Base-by-base conservation (phyloP, 2,329 filamentous ascomycete species). In the Aphanocladium album region DNA sequence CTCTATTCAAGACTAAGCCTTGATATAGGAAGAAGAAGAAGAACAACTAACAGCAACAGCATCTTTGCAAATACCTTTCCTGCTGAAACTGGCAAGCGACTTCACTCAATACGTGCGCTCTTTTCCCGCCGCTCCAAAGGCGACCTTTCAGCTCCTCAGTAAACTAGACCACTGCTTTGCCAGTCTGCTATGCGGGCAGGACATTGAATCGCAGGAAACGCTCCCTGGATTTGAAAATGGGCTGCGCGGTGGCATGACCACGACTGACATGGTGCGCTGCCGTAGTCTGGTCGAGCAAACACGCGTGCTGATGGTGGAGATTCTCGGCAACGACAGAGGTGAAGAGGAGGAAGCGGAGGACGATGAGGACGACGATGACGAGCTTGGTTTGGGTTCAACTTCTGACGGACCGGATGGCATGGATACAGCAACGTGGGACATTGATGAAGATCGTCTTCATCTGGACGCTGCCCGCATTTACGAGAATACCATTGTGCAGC, bases 111-210 rank as follows among this genome's bases (percentile, higher is more conserved):
- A 89, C 71, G 80, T 96, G 3, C 78, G 85, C 4, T 83, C 86
- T 9, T 96, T 96, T 71, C 82, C 86, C 0, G 72, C 74, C 5
- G 68, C 73, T 2, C 86, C 89, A 0, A 79, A 78, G n/a, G 75
- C 85, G 1, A 89, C 89, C 0, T 92, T 97, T 68, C 74, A 79
- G 0, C 71, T 93, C 0, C 77, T 96, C 3, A 80, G 81, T 51
- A 97, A 96, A 73, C 78, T 97, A 21, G 93, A 97, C 69, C 84
- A 88, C 67, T 90, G 90, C 43, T 96, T 97, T 70, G 84, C 89
- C 1, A 90, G 88, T 61, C 77, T 97, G 11, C 71, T 96, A 1
- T 76, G 80, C 25, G 89, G 89, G 3, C 76, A 82, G 61, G 86
- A 96, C 68, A 74, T 86, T 3, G 83, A 87, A 16, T 87, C 87